phyloP scores from a whole-genome alignment of 2,329 filamentous ascomycete genomes.

The Aspergillus puulaauensis region DNA sequence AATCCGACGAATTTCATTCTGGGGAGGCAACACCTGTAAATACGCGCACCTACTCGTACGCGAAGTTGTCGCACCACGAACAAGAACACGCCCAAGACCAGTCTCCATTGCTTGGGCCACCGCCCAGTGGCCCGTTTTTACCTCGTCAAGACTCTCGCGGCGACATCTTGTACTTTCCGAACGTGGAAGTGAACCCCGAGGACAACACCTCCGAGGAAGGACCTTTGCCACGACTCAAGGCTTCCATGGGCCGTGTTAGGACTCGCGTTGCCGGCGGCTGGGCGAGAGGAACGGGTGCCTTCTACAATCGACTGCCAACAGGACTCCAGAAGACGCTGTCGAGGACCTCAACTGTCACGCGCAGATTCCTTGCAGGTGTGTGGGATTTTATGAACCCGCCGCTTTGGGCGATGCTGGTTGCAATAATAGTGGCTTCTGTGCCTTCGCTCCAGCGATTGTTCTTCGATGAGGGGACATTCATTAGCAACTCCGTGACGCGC shows the following conservation, averaged over 20 bases:
- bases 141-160: slow-evolving; percentile 44
- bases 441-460: slow-evolving; percentile 80
- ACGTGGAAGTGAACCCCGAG: slow-evolving; percentile 32
- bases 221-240: slow-evolving; percentile 28
- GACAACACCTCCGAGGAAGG: slow-evolving; percentile 28
- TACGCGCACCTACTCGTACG: slow-evolving; percentile 33
- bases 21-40: slow-evolving; percentile 43
- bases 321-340: slow-evolving; percentile 53
- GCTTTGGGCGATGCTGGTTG: slow-evolving; percentile 91
- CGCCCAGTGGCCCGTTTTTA: slow-evolving; percentile 37
- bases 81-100: slow-evolving; percentile 20
- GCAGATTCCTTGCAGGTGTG: slow-evolving; percentile 63
- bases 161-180: slow-evolving; percentile 61
- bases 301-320: slow-evolving; percentile 53
- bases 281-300: slow-evolving; percentile 20
- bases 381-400: slow-evolving; percentile 99
- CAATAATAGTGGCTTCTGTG: slow-evolving; percentile 87
- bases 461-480: slow-evolving; percentile 83
- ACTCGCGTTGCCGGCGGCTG: slow-evolving; percentile 20
- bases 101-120: slow-evolving; percentile 28
- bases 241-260: slow-evolving; percentile 21
- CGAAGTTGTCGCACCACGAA: slow-evolving; percentile 29
- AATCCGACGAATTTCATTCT: slow-evolving; percentile 31
- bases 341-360: slow-evolving; percentile 39
- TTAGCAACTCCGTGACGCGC: slow-evolving; percentile 88